phyloP scores from a whole-genome alignment of 495 filamentous ascomycete species.

The Penicillium soppii region DNA sequence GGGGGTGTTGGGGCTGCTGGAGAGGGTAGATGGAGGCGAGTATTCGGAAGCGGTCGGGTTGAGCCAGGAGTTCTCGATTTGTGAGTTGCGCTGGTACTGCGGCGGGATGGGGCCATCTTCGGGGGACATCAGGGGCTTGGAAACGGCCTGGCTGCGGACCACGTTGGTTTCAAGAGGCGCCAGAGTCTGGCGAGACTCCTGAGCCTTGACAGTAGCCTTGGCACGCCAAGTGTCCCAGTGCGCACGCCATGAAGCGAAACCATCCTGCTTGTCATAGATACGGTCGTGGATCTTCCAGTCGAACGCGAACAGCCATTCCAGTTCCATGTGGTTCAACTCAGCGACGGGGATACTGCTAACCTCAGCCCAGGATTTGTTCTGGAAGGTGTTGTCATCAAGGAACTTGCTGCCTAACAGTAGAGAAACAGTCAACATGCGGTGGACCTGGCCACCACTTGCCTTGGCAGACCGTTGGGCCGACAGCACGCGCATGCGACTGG shows the following conservation, averaged over 20 bases:
- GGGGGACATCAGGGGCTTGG: slow-evolving; percentile 49
- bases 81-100: slow-evolving; percentile 50
- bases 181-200: slow-evolving; percentile 57
- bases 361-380: slow-evolving; percentile 98
- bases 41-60: slow-evolving; percentile 55
- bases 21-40: slow-evolving; percentile 67
- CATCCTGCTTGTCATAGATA: slow-evolving; percentile 71
- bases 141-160: slow-evolving; percentile 42
- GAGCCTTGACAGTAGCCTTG: slow-evolving; percentile 55
- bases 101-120: slow-evolving; percentile 50
- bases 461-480: slow-evolving; percentile 53
- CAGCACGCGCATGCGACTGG: slow-evolving; percentile 75
- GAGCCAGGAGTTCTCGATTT: slow-evolving; percentile 54
- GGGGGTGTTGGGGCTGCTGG: slow-evolving; percentile 64
- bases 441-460: slow-evolving; percentile 70
- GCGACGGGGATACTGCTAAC: slow-evolving; percentile 88
- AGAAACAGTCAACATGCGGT: slow-evolving; percentile 86
- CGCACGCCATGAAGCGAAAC: slow-evolving; percentile 76
- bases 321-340: slow-evolving; percentile 87
- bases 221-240: slow-evolving; percentile 82
- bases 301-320: slow-evolving; percentile 86
- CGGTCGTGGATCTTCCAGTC: slow-evolving; percentile 87
- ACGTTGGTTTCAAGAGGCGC: slow-evolving; percentile 71
- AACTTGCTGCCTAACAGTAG: slow-evolving; percentile 97
- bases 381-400: slow-evolving; percentile 97